Base-by-base conservation (phyloP, 192 early-diverging fungal genomes). In the Backusella morwellensis region DNA sequence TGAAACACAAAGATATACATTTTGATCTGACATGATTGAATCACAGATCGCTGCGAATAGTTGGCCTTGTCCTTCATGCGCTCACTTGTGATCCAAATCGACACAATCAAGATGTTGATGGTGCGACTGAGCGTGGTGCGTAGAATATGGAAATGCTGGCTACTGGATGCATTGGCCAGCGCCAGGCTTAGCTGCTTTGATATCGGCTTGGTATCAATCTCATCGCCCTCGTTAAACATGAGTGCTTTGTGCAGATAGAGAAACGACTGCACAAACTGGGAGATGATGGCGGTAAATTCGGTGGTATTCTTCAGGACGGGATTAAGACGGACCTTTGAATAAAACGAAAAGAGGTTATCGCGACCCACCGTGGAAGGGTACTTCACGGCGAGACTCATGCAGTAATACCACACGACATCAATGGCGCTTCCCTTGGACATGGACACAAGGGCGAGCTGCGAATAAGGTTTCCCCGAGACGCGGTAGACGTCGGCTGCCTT, bases 291-390 rank as follows among this genome's bases (percentile, higher is more conserved):
- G 23, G 56, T 63, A 29, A 63, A 63, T 14, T 63, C 56, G 0
- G 26, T 21, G 0, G 35, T 23, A 4, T 78, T 72, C 29, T 77
- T 47, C 9, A 42, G 29, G 56, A 42, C 80, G 70, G 72, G 73
- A 72, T 40, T 78, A 73, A 85, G 85, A 69, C 71, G 80, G 73
- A 72, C 82, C 80, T 73, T 88, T 67, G 84, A 78, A 38, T 88
- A 90, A 52, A 87, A 90, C 3, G 85, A 80, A 23, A 82, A 80
- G 35, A 90, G 81, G 66, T 90, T 90, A 32, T 88, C 89, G 50
- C 77, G 32, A 1, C 85, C 87, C 50, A 88, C 75, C 6, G 71
- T 67, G 1, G 89, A 86, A 12, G 85, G 87, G 32, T 74, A 79
- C 63, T 86, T 90, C 56, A 85, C 82, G n/a, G 85, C 85, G 36